Evolutionary conservation across 2,329 filamentous ascomycete species (phyloP).

Genomic region (Penicillium sclerotigenum): DNA sequence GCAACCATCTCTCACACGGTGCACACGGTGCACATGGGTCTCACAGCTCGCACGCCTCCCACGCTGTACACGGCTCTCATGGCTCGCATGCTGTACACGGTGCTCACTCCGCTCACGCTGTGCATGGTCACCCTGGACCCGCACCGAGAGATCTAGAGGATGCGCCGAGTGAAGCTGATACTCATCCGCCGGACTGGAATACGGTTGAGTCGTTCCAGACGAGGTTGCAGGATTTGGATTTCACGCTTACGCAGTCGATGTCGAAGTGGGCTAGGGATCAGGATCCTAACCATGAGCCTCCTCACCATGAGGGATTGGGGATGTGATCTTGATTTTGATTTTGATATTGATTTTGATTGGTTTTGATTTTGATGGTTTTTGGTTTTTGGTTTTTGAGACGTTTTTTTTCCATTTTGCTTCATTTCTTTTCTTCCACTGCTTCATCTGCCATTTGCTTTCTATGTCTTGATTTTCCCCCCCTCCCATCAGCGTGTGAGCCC

Average conservation of each 20-base stretch:
- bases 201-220: constrained; percentile 23
- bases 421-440: not conserved
- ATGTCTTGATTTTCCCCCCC: not conserved
- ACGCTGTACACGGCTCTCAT: not conserved
- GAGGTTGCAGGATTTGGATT: constrained; percentile 15
- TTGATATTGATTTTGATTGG: not conserved
- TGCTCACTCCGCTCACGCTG: not conserved
- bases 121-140: not conserved
- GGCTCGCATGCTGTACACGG: not conserved
- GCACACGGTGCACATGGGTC: not conserved
- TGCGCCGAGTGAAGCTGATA: constrained; percentile 9
- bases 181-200: constrained; percentile 20
- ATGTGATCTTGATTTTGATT: constrained; percentile 14
- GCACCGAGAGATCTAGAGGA: constrained; percentile 10
- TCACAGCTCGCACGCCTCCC: not conserved
- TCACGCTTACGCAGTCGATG: constrained; percentile 20
- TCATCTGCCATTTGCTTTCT: not conserved
- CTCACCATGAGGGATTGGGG: constrained; percentile 23
- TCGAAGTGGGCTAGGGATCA: constrained; percentile 23
- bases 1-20: not conserved
- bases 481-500: not conserved
- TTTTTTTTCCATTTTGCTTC: not conserved
- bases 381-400: too few species aligned
- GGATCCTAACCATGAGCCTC: constrained; percentile 22
- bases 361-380: not conserved